These are phyloP conservation scores for Nicotiana undulata DNA, from an alignment of 257 asterid species.

Conservation along the genomic window DNA sequence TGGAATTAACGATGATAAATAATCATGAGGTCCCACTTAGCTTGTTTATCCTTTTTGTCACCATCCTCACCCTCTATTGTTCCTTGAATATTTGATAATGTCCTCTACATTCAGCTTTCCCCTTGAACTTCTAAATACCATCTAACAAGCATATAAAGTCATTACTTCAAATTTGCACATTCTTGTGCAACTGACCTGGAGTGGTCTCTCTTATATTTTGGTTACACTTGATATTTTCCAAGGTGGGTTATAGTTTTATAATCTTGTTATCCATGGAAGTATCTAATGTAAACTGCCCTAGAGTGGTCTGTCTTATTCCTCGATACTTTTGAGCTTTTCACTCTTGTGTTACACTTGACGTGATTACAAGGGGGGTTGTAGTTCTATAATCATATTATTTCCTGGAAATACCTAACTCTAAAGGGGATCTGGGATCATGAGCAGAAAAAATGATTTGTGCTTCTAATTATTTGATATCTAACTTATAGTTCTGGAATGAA, in stretches of 20 bases:
- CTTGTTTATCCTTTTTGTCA: background rate
- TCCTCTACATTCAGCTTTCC: background rate
- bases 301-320: no score
- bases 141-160: background rate
- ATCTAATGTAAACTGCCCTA: no score
- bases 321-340: no score
- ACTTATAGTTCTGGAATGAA: background rate
- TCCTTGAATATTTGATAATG: background rate
- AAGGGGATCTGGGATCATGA: background rate
- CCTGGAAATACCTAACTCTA: background rate
- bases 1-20: background rate
- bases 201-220: no score
- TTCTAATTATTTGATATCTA: background rate
- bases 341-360: no score
- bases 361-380: background rate
- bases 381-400: background rate
- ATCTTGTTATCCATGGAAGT: background rate
- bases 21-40: background rate
- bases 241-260: background rate
- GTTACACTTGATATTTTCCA: background rate
- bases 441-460: background rate
- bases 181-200: background rate
- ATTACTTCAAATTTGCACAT: background rate
- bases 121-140: background rate
- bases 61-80: background rate